These are phyloP conservation scores for Talaromyces pinophilus DNA, from an alignment of 2,329 filamentous ascomycete species.

Conservation along the genomic window DNA sequence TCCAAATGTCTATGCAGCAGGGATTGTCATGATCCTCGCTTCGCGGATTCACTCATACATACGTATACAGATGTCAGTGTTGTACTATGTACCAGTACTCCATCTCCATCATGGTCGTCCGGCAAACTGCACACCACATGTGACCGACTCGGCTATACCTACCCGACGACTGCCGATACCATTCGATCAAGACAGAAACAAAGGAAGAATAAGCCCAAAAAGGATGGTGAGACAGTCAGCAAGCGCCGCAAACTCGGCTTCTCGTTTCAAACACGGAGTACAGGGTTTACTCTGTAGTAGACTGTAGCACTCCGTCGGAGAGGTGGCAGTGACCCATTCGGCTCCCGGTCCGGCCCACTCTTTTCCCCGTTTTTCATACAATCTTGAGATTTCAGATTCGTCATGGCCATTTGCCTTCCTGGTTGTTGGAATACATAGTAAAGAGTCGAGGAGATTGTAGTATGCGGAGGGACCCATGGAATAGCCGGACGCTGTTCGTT, in stretches of 20 bases:
- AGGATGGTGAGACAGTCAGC: not conserved
- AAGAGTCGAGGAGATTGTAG: not conserved
- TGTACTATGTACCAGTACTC: not conserved
- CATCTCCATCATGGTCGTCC: not conserved
- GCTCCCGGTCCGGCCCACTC: constrained; percentile 6
- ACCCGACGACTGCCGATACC: not conserved
- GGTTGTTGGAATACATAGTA: not conserved
- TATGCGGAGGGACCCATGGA: not conserved
- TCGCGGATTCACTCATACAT: not conserved
- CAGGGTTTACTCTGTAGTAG: not conserved
- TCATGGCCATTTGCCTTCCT: not conserved
- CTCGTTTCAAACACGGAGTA: not conserved
- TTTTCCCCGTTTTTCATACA: constrained; percentile 7
- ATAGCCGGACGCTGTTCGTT: not conserved
- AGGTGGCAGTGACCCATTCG: constrained; percentile 7
- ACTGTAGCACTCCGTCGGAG: not conserved
- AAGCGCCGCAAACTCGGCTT: not conserved
- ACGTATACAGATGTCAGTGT: not conserved
- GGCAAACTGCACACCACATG: not conserved
- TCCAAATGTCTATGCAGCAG: not conserved
- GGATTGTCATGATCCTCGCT: not conserved
- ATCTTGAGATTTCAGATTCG: not conserved
- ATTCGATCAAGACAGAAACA: not conserved
- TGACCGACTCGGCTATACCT: not conserved
- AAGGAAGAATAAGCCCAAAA: not conserved